Evolutionary conservation across 345 rosid species (phyloP), one percentile per base, ranked within the genome.

Genomic region (Heritiera littoralis): DNA sequence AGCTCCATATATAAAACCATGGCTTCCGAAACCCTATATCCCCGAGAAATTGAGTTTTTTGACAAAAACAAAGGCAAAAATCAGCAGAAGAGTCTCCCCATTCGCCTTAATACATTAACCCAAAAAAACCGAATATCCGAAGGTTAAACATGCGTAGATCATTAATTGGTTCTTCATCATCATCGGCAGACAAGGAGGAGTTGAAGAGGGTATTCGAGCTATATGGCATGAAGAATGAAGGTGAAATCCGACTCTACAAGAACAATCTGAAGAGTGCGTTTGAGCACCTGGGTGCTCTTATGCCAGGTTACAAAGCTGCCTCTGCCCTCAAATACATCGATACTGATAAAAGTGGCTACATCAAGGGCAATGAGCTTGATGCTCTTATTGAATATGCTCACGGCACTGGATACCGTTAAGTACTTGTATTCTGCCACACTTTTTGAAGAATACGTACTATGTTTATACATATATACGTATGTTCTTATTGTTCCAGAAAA

Each of bases 311-410:
- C 30, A 67, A 67, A 67, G 72, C 72, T 43, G 72, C 54, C 1
- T 43, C 52, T 9, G 54, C 54, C 28, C 72, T 67, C 32, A 67
- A 5, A 67, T 67, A 43, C 15, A 67, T 67, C 20, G 72, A 67
- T 43, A 45, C 52, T 0, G 72, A 67, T 43, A 67, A 67, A 1
- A 43, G 17, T 9, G 72, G 72, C n/a, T 67, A 67, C 72, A 67
- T 67, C 30, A n/a, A 10, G 2, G 72, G 54, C 72, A 1, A 9
- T 4, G 72, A 43, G n/a, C 17, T 67, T n/a, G 52, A 67, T 43
- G 54, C 54, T n/a, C 72, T 67, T 67, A 18, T 67, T 67, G 72
- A 67, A 67, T 67, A 67, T 43, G 72, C 72, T 67, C n/a, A 43
- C 32, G 2, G 35, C 32, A 43, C 72, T 6, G 72, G 72, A 3